Evolutionary conservation across 805 yeast genomes (phyloP), one percentile per base, ranked within the genome.

Genomic region (Kodamaea restingae): DNA sequence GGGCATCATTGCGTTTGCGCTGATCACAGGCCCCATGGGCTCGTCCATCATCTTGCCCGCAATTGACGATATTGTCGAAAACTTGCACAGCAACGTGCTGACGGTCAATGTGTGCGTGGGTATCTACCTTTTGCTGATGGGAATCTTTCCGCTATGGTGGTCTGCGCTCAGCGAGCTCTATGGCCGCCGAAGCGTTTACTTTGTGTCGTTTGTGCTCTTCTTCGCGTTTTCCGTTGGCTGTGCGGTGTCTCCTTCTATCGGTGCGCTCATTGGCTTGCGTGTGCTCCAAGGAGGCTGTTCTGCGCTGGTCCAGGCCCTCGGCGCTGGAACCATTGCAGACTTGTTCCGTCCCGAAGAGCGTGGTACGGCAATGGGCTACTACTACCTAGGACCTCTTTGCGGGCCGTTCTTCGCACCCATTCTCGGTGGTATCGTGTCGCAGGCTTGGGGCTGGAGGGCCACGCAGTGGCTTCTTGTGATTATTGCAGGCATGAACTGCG

Each of bases 111-210:
- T 87, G 12, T 78, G 91, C 2, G 87, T 86, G 37, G 96, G 95
- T 48, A 72, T 87, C 9, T 88, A 86, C 55, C 60, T 86, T 18
- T 53, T 86, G 10, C 70, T 88, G 1, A 54, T 88, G 25, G 96
- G 95, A 11, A 66, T 88, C 1, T 79, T 85, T 50, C 95, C 96
- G 2, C 54, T 88, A 32, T 87, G 95, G 93, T 88, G 95, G 95
- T 81, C 91, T 5, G 76, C 82, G 7, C 73, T 84, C 41, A 79
- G 88, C 29, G 95, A 88, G 54, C 60, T 71, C 38, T 73, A 75
- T 45, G 96, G 96, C 2, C 68, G 95, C 48, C 63, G 96, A 40
- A 70, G 80, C 2, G 80, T 87, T 15, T 87, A 87, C 56, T 60
- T 88, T 15, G 51, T 80, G 3, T 82, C 91, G 8, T 88, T 84